These are phyloP conservation scores for Nepenthes alata DNA, from an alignment of 179 eudicot species.

Conservation along the genomic window DNA sequence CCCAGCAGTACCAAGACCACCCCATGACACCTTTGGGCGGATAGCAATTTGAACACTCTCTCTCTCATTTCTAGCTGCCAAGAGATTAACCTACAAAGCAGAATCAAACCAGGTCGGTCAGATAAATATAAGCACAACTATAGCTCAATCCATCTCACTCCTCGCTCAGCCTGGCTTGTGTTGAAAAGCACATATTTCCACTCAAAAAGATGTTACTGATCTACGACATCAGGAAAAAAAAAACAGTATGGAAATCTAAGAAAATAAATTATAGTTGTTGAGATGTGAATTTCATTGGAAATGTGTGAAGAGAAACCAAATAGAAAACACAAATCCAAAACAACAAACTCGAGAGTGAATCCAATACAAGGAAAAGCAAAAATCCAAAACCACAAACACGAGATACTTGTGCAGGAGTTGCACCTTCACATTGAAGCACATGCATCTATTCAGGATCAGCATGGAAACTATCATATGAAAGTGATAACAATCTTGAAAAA, in stretches of 20 bases:
- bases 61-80: constrained; percentile 96
- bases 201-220: no score
- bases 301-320: no score
- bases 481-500: not conserved
- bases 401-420: no score
- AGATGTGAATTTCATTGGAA: no score
- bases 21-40: constrained; percentile 95
- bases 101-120: constrained; percentile 1
- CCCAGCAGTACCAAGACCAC: constrained; percentile 58
- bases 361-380: not conserved
- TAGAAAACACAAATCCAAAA: no score
- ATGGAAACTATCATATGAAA: not conserved
- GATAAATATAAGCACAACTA: not conserved
- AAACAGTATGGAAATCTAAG: not conserved
- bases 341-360: no score
- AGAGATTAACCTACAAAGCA: constrained; percentile 55
- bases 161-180: no score
- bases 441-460: no score
- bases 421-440: no score
- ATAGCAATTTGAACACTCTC: constrained; percentile 88
- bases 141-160: not conserved
- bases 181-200: no score
- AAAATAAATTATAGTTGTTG: no score
- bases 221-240: no score
- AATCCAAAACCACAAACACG: not conserved